Percentiles rank a stretch among this genome's conserved stretches.
phyloP scores from a whole-genome alignment of 2,329 filamentous ascomycete genomes.

The Zymoseptoria crescenta region DNA sequence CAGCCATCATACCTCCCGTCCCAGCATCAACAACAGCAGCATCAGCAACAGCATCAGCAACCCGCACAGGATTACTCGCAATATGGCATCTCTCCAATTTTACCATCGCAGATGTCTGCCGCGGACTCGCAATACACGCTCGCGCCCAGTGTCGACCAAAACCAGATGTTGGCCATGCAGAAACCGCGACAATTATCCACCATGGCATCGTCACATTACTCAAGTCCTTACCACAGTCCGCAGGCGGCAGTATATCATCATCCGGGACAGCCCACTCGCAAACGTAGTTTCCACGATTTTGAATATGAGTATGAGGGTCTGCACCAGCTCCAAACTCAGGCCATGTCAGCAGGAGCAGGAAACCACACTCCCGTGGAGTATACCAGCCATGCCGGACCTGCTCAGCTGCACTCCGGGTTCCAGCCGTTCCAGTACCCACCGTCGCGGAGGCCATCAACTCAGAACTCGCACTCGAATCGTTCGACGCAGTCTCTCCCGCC shows the following conservation, averaged over 20 bases:
- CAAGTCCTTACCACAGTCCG: conserved; percentile 24
- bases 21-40: conserved; percentile 7
- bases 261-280: conserved; percentile 25
- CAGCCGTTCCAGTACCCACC: conserved; percentile 17
- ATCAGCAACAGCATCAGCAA: conserved; percentile 12
- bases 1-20: conserved; percentile 12
- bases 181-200: conserved; percentile 19
- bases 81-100: conserved; percentile 22
- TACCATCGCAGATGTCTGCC: conserved; percentile 23
- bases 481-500: conserved; percentile 33
- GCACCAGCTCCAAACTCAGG: conserved; percentile 31
- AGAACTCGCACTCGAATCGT: conserved; percentile 16
- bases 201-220: conserved; percentile 23
- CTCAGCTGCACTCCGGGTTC: conserved; percentile 16
- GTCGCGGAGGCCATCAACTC: conserved; percentile 18
- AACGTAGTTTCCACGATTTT: conserved; percentile 38
- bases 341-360: conserved; percentile 17
- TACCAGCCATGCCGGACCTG: conserved; percentile 26
- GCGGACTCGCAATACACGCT: conserved; percentile 22
- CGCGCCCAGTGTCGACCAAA: conserved; percentile 11
- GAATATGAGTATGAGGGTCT: conserved; percentile 35
- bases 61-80: conserved; percentile 18
- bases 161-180: conserved; percentile 21
- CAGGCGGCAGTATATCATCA: conserved; percentile 29
- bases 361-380: conserved; percentile 33